Evolutionary conservation across 257 asterid species (phyloP), one percentile per base, ranked within the genome.

Genomic region (Ilex aquifolium): DNA sequence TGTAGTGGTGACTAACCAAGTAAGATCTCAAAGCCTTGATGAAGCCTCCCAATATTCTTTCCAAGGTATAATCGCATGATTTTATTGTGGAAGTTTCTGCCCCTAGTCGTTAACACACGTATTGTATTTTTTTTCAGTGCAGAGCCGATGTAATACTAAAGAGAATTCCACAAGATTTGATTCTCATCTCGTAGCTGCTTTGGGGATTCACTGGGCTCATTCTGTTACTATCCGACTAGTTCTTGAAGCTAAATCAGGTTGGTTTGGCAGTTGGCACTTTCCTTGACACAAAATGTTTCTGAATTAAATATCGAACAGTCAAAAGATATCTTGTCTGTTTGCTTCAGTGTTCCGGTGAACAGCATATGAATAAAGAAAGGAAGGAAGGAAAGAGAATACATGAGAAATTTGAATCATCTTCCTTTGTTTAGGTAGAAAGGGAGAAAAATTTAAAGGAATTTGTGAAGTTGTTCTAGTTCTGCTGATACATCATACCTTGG

Each of bases 191-290:
- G 88, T 86, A 76, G 96, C 96, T 70, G 95, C 96, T 70, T 78
- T 89, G 64, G 96, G 96, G 61, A 85, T 86, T 70, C 84, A 83
- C 60, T 89, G 96, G 96, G 89, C 96, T 68, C 96, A 89, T 79
- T 93, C 96, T 72, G 93, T 89, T 70, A 79, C 85, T 50, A 70
- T 82, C 59, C 96, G 95, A 46, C 84, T 89, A 63, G 84, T 89
- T 72, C 79, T 89, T 17, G 96, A 89, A 84, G 83, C 84, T 69
- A 74, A 80, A 86, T 84, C 91, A 79, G 95, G 96, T 88, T 60
- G 15, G 56, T 48, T 66, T 46, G 13, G 12, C 4, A 10, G 27
- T 21, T 65, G 67, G 64, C 46, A 11, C 65, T 60, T 61, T 60
- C 57, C 60, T 49, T 59, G 30, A 32, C 61, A 39, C 56, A 53